These are phyloP conservation scores for Purshia tridentata DNA, from an alignment of 306 rosid species.

Conservation along the genomic window DNA sequence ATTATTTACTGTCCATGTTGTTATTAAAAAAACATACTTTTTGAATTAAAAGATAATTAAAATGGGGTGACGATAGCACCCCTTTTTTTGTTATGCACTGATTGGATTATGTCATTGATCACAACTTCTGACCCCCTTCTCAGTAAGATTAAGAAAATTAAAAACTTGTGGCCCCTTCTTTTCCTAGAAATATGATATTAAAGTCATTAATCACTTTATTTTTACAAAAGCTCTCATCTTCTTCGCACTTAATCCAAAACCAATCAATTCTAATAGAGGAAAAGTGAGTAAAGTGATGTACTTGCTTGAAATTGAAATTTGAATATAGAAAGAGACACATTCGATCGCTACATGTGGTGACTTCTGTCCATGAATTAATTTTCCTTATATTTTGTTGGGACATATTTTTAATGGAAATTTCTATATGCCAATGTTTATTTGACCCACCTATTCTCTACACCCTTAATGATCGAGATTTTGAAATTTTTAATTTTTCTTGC, in stretches of 20 bases:
- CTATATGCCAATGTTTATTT: neutral
- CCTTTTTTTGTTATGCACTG: constrained; percentile 23
- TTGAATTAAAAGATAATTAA: constrained; percentile 20
- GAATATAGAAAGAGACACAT: constrained; percentile 21
- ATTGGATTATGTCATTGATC: constrained; percentile 46
- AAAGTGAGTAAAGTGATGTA: constrained; percentile 24
- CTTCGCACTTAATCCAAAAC: constrained; percentile 33
- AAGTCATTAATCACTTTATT: constrained; percentile 30
- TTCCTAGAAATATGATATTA: constrained; percentile 19
- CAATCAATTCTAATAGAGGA: constrained; percentile 28
- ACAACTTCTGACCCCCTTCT: constrained; percentile 21
- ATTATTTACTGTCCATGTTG: neutral
- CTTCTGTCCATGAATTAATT: neutral
- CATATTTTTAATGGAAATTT: neutral
- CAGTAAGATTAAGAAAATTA: neutral
- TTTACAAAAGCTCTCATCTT: constrained; percentile 20
- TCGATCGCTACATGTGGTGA: constrained; percentile 4
- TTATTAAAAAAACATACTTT: neutral
- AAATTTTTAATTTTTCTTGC: too few species aligned
- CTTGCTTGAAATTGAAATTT: constrained; percentile 19
- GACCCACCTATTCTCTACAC: neutral
- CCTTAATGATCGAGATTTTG: too few species aligned
- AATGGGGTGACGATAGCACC: constrained; percentile 32
- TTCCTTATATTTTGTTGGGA: neutral
- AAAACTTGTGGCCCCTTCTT: neutral